Conservation (phyloP, 352 stramenopile species). For the Globisporangium emineosum region DNA sequence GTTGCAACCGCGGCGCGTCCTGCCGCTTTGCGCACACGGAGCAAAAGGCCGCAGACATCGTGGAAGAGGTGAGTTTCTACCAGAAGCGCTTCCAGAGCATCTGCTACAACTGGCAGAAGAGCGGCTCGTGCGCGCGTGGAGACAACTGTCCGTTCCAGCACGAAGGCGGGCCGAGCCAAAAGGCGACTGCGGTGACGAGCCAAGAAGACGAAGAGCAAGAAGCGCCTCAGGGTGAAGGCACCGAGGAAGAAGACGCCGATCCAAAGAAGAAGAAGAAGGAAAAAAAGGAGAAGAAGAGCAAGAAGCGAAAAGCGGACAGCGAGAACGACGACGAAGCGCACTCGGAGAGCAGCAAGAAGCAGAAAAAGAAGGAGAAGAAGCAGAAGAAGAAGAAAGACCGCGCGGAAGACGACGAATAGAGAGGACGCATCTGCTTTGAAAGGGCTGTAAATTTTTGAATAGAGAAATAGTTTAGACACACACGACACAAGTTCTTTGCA, state of each 20-base stretch:
- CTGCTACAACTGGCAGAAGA: slow-evolving; percentile 65
- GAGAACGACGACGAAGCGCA: background rate
- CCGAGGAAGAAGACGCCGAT: slow-evolving; percentile 7
- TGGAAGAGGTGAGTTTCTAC: slow-evolving; percentile 59
- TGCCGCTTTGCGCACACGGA: slow-evolving; percentile 60
- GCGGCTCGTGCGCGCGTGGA: slow-evolving; percentile 33
- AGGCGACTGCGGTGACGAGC: background rate
- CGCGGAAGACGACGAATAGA: slow-evolving; percentile 2
- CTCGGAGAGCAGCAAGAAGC: background rate
- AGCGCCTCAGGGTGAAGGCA: slow-evolving; percentile 4
- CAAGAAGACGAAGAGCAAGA: slow-evolving; percentile 3
- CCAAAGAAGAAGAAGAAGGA: slow-evolving; percentile 21
- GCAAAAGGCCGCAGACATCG: slow-evolving; percentile 17
- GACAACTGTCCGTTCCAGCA: slow-evolving; percentile 54
- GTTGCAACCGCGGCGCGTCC: slow-evolving; percentile 43
- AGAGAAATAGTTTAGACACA: background rate
- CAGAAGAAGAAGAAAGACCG: slow-evolving; percentile 16
- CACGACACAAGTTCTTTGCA: too few relatives aligned
- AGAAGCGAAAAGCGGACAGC: slow-evolving; percentile 20
- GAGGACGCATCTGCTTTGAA: too few relatives aligned
- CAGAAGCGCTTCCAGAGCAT: slow-evolving; percentile 65
- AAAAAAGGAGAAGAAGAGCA: slow-evolving; percentile 18
- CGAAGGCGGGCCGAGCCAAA: slow-evolving; percentile 15
- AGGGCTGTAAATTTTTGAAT: slow-evolving; percentile 10
- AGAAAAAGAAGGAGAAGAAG: slow-evolving; percentile 29